phyloP scores from a whole-genome alignment of 1,284 basidiomycete species.

The Trametes polyzona region DNA sequence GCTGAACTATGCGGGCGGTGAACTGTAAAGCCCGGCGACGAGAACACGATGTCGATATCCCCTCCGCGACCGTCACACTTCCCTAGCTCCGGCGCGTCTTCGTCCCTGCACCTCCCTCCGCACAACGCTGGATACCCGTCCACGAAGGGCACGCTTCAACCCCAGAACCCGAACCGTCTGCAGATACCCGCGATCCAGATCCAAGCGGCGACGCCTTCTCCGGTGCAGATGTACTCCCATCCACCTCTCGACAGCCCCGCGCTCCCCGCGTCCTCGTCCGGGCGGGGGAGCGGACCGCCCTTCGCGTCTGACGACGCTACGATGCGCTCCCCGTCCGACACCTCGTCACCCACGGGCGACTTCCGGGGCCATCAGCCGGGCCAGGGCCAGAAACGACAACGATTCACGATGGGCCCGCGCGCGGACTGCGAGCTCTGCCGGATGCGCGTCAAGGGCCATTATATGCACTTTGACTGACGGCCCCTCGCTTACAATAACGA shows the following conservation, averaged over 20 bases:
- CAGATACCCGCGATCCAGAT: conserved; percentile 27
- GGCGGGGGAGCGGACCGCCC: too few species aligned
- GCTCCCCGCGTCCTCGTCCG: background rate
- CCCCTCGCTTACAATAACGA: too few species aligned
- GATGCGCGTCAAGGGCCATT: conserved; percentile 70
- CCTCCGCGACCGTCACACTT: conserved; percentile 6
- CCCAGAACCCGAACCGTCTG: conserved; percentile 14
- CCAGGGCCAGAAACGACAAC: conserved; percentile 29
- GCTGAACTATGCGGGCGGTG: background rate
- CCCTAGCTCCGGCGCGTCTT: background rate
- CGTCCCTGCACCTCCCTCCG: conserved; percentile 7
- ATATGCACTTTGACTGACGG: conserved; percentile 62
- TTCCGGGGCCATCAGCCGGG: background rate
- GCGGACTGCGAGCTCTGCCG: conserved; percentile 74
- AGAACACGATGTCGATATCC: conserved; percentile 12
- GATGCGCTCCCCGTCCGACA: background rate
- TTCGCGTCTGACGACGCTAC: background rate
- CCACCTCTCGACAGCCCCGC: background rate
- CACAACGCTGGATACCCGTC: conserved; percentile 4
- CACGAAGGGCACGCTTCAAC: background rate
- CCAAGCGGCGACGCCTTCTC: conserved; percentile 24
- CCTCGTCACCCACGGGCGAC: background rate
- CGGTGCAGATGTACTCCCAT: conserved; percentile 17
- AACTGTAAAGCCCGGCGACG: conserved; percentile 10
- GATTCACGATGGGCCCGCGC: conserved; percentile 74